These are phyloP conservation scores for Oldenlandia corymbosa DNA, from an alignment of 257 asterid species.

Conservation along the genomic window DNA sequence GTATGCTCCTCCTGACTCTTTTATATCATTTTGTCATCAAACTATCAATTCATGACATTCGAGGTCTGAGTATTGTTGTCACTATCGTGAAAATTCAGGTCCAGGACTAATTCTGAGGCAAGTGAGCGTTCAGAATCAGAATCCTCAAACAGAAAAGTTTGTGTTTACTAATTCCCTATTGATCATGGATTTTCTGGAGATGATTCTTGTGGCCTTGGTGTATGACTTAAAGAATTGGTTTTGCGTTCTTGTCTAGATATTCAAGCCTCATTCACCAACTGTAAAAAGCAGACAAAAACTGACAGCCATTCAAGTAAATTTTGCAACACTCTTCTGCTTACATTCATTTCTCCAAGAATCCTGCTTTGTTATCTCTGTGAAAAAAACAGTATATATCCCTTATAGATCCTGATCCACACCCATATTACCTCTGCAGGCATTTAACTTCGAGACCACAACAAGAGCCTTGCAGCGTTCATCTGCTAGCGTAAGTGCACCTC, in stretches of 20 bases:
- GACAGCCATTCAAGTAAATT: conserved; percentile 55
- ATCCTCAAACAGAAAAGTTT: conserved; percentile 56
- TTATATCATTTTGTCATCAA: conserved; percentile 3
- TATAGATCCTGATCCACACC: conserved; percentile 2
- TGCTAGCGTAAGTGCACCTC: conserved; percentile 31
- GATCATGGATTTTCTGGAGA: conserved; percentile 7
- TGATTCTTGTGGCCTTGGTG: background rate
- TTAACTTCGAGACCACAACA: conserved; percentile 49
- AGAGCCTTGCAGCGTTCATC: conserved; percentile 55
- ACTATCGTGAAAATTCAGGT: conserved; percentile 33
- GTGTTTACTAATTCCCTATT: conserved; percentile 20
- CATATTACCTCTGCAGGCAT: conserved; percentile 30
- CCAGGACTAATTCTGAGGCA: conserved; percentile 46
- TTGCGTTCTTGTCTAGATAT: conserved; percentile 26
- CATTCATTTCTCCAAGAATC: too few relatives aligned
- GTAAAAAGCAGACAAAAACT: conserved; percentile 38
- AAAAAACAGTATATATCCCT: too few relatives aligned
- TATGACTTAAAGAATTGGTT: background rate
- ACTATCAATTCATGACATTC: background rate
- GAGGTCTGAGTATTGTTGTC: background rate
- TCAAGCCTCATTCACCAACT: conserved; percentile 30
- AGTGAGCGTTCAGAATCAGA: conserved; percentile 39
- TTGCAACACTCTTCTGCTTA: background rate
- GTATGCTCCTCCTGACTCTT: conserved; percentile 23
- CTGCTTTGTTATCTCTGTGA: too few relatives aligned